These are phyloP conservation scores for Sophora flavescens DNA, from an alignment of 306 rosid species.

Conservation along the genomic window DNA sequence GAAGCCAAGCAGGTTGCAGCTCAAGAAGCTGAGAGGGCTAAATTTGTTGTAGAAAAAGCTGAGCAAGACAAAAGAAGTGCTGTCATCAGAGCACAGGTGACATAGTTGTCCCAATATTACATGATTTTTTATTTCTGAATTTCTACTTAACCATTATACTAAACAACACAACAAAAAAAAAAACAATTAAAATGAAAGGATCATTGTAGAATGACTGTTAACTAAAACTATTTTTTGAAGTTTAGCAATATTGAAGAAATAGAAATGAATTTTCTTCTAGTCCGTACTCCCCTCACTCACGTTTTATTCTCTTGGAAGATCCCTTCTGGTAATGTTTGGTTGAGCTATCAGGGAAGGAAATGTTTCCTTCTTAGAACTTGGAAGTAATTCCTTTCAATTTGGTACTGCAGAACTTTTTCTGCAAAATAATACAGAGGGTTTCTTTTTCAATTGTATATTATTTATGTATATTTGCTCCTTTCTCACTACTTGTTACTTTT, in stretches of 20 bases:
- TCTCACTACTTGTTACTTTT: not conserved
- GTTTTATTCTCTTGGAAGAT: not conserved
- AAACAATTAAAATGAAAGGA: not conserved
- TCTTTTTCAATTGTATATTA: not conserved
- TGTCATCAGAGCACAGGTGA: conserved; percentile 85
- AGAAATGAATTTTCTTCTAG: not conserved
- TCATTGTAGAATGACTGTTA: not conserved
- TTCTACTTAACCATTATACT: not conserved
- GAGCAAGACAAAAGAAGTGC: conserved; percentile 91
- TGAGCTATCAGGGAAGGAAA: not conserved
- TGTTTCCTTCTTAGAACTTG: conserved; percentile 15
- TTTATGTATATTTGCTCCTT: not conserved
- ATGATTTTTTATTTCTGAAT: conserved; percentile 27
- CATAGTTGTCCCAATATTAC: conserved; percentile 1
- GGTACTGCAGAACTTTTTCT: not conserved
- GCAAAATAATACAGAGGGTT: not conserved
- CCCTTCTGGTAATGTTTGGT: not conserved
- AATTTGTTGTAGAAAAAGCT: conserved; percentile 88
- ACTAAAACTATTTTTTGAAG: conserved; percentile 11
- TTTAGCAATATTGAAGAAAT: not conserved
- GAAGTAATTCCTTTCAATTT: conserved; percentile 5
- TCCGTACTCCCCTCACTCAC: not conserved
- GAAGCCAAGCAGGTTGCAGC: conserved; percentile 99
- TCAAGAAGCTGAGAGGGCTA: conserved; percentile 97
- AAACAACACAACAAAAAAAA: conserved; percentile 12